These are phyloP conservation scores for Tagetes erecta DNA, from an alignment of 129 eudicot genomes.

Conservation along the genomic window DNA sequence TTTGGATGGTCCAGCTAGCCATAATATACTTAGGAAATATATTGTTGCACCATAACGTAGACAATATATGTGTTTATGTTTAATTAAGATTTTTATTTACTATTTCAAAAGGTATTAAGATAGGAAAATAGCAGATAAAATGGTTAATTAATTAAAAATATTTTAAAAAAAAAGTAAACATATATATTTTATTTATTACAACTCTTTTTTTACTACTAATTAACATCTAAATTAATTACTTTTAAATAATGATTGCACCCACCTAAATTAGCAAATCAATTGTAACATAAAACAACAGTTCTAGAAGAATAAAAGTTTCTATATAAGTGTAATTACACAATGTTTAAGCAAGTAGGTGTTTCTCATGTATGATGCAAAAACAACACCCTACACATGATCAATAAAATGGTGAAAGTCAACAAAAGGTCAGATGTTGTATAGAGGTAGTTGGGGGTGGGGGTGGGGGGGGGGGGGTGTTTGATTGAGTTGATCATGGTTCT, in stretches of 20 bases:
- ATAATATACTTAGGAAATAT: no score
- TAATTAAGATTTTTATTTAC: no score
- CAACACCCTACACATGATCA: slow-evolving; percentile 32
- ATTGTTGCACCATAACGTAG: no score
- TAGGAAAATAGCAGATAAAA: no score
- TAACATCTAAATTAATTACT: neutral
- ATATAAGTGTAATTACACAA: slow-evolving; percentile 7
- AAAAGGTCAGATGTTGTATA: slow-evolving; percentile 33
- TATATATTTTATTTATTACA: neutral
- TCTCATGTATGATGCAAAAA: slow-evolving; percentile 17
- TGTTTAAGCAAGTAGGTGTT: neutral
- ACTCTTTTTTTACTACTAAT: neutral
- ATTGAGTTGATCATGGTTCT: slow-evolving; percentile 48
- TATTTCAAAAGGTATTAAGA: no score
- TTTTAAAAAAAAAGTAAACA: no score
- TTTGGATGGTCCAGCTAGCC: no score
- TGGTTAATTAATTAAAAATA: no score
- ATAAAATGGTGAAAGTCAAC: slow-evolving; percentile 34
- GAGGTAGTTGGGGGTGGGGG: no score
- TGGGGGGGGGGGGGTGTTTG: no score
- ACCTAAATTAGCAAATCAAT: neutral
- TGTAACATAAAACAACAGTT: neutral
- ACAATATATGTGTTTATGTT: no score
- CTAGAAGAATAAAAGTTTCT: neutral
- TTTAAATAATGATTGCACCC: neutral